These are phyloP conservation scores for Apiospora phragmitis DNA, from an alignment of 2,329 filamentous ascomycete species.

Conservation along the genomic window DNA sequence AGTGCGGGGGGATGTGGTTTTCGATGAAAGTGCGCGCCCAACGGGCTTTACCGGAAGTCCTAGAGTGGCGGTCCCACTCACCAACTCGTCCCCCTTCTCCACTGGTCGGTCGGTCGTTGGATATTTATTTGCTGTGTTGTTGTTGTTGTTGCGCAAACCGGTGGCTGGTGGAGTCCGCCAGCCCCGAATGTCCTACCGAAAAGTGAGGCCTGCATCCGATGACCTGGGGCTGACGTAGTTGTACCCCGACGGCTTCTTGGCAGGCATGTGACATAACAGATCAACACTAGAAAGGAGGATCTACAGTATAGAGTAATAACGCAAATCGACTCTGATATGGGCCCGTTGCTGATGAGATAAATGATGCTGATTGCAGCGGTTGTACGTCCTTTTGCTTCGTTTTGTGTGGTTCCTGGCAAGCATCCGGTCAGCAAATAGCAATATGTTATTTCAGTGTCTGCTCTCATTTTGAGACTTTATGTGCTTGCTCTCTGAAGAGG, in stretches of 20 bases:
- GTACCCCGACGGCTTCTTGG: not conserved
- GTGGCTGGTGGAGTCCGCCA: not conserved
- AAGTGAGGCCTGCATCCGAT: slow-evolving; percentile 1
- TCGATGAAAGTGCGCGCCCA: not conserved
- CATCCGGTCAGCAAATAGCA: not conserved
- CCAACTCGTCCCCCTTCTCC: not conserved
- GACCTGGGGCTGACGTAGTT: not conserved
- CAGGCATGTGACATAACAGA: not conserved
- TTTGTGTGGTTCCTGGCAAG: not conserved
- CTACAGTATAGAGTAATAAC: not conserved
- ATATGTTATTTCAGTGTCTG: not conserved
- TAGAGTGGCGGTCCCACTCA: not conserved
- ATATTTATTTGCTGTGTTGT: not conserved
- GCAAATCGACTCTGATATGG: not conserved
- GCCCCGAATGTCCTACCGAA: not conserved
- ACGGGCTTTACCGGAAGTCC: not conserved
- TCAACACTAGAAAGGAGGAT: not conserved
- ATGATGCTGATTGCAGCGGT: not conserved
- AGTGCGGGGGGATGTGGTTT: slow-evolving; percentile 7
- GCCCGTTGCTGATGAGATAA: no score
- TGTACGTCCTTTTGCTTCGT: not conserved
- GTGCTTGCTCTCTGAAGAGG: not conserved
- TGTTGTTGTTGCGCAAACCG: not conserved
- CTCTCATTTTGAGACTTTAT: not conserved
- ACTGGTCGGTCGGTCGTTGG: not conserved